phyloP scores from a whole-genome alignment of 108 stramenopile genomes.

The Bacterosira constricta region DNA sequence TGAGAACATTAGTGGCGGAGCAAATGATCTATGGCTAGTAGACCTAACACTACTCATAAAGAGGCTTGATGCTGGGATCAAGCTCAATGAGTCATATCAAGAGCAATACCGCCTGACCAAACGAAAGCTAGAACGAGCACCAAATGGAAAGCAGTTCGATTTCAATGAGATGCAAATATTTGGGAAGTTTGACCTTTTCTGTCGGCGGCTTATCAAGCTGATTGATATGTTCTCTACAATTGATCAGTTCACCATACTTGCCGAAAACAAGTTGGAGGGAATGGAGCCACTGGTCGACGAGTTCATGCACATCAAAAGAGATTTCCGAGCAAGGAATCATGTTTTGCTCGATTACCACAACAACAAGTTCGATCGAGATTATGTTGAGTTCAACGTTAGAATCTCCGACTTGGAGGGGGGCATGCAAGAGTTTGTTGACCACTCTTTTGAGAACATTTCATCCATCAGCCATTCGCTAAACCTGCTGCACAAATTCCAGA shows the following conservation, averaged over 20 bases:
- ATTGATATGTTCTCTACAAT: slow-evolving; percentile 92
- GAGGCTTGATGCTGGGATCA: slow-evolving; percentile 76
- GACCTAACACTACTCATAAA: slow-evolving; percentile 73
- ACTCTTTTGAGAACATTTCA: slow-evolving; percentile 87
- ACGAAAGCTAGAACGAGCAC: slow-evolving; percentile 73
- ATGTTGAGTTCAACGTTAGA: slow-evolving; percentile 90
- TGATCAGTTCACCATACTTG: slow-evolving; percentile 79
- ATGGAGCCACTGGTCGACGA: slow-evolving; percentile 86
- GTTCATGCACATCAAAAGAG: slow-evolving; percentile 76
- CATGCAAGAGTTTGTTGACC: slow-evolving; percentile 90
- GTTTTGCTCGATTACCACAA: slow-evolving; percentile 89
- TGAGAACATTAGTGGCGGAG: slow-evolving; percentile 55
- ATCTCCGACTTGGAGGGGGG: slow-evolving; percentile 74
- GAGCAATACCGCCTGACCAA: slow-evolving; percentile 88
- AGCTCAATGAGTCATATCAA: slow-evolving; percentile 89
- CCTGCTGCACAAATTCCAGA: slow-evolving; percentile 85
- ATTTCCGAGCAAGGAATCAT: slow-evolving; percentile 79
- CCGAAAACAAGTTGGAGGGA: slow-evolving; percentile 87
- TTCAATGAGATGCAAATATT: slow-evolving; percentile 89
- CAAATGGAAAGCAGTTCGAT: slow-evolving; percentile 89
- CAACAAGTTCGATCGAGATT: slow-evolving; percentile 89
- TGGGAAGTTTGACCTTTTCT: slow-evolving; percentile 91
- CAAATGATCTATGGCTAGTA: slow-evolving; percentile 80
- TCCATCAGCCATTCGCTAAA: slow-evolving; percentile 85
- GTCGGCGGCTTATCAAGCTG: slow-evolving; percentile 88